Evolutionary conservation across 805 yeast species (phyloP).

Genomic region (Saccharomycopsis olivae): DNA sequence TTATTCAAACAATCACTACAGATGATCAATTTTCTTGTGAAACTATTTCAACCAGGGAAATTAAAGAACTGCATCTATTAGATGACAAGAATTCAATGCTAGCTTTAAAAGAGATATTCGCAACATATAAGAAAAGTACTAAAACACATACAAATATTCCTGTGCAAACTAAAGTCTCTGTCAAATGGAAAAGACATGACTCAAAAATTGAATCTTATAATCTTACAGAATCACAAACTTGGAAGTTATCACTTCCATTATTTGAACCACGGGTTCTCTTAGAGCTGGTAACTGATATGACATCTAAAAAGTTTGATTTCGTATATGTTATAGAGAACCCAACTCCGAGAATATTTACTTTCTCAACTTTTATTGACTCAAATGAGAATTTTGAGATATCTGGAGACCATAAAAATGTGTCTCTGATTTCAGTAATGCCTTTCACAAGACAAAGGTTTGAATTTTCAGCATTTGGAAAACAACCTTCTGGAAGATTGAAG

Average conservation of each 20-base stretch:
- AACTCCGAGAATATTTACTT: slow-evolving; percentile 56
- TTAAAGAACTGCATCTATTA: background rate
- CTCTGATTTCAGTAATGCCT: slow-evolving; percentile 43
- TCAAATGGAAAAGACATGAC: slow-evolving; percentile 28
- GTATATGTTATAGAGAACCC: slow-evolving; percentile 63
- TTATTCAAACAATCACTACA: slow-evolving; percentile 22
- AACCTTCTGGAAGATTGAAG: slow-evolving; percentile 22
- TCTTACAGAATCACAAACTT: slow-evolving; percentile 27
- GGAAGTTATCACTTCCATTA: slow-evolving; percentile 49
- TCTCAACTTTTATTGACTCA: slow-evolving; percentile 36
- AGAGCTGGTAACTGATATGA: slow-evolving; percentile 19
- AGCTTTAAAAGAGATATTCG: slow-evolving; percentile 1
- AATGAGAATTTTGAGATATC: slow-evolving; percentile 28
- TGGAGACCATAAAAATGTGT: slow-evolving; percentile 25
- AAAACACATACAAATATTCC: slow-evolving; percentile 29
- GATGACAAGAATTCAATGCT: background rate
- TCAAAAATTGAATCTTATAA: slow-evolving; percentile 20
- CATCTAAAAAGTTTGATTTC: slow-evolving; percentile 22
- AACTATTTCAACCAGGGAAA: slow-evolving; percentile 16
- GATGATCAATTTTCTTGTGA: slow-evolving; percentile 27
- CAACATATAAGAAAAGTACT: slow-evolving; percentile 18
- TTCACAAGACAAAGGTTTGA: slow-evolving; percentile 38
- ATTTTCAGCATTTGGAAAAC: slow-evolving; percentile 22
- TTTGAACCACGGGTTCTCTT: slow-evolving; percentile 62
- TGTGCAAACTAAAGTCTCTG: slow-evolving; percentile 21